These are phyloP conservation scores for Suillus variegatus DNA, from an alignment of 768 basidiomycete species.

Conservation along the genomic window DNA sequence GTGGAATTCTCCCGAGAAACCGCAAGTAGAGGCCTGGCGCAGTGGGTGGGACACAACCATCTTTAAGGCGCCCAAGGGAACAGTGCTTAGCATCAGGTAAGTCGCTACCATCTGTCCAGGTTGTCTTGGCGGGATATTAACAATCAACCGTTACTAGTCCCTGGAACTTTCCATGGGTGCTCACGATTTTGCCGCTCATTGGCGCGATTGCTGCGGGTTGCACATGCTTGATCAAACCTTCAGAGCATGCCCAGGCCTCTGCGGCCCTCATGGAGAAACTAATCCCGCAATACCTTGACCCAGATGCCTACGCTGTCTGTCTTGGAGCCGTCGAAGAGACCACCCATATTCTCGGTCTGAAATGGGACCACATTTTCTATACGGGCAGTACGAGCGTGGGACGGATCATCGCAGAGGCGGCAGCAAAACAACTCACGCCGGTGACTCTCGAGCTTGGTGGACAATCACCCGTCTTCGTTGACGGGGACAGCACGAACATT, in stretches of 20 bases:
- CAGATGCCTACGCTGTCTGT: conserved; percentile 47
- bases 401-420: conserved; percentile 40
- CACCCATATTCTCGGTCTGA: conserved; percentile 27
- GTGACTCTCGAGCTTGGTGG: conserved; percentile 41
- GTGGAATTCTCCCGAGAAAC: conserved; percentile 50
- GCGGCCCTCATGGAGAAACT: conserved; percentile 49
- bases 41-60: conserved; percentile 49
- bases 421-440: conserved; percentile 45
- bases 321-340: conserved; percentile 42
- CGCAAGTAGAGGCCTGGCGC: conserved; percentile 40
- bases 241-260: conserved; percentile 52
- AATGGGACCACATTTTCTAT: conserved; percentile 24
- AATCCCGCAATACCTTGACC: conserved; percentile 51
- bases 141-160: conserved; percentile 37
- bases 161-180: conserved; percentile 63
- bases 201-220: conserved; percentile 73
- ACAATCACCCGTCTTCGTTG: conserved; percentile 43
- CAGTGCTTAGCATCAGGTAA: conserved; percentile 53
- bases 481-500: conserved; percentile 39
- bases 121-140: neutral
- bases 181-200: conserved; percentile 51
- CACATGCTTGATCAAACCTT: conserved; percentile 58
- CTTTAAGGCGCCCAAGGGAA: conserved; percentile 57
- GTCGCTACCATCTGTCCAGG: conserved; percentile 18
- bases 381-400: conserved; percentile 36